phyloP scores from a whole-genome alignment of 306 rosid genomes.

The Senna siamea region DNA sequence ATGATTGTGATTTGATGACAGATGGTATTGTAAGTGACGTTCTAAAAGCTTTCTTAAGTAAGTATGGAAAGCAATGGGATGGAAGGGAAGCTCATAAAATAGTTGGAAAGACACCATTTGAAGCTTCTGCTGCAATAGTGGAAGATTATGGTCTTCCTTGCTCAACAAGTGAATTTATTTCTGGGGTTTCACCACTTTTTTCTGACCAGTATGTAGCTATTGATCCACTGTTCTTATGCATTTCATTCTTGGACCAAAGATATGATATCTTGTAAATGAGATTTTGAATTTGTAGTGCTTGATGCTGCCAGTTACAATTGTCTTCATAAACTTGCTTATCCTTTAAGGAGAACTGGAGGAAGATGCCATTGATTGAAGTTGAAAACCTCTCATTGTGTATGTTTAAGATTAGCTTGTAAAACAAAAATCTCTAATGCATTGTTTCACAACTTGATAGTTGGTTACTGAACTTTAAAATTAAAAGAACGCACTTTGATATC shows the following conservation, averaged over 20 bases:
- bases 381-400: neutral
- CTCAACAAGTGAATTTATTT: conserved; percentile 64
- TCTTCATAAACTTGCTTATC: neutral
- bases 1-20: conserved; percentile 43
- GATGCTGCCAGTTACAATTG: conserved; percentile 29
- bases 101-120: conserved; percentile 72
- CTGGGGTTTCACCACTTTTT: conserved; percentile 69
- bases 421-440: neutral
- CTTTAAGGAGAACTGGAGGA: neutral
- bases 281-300: conserved; percentile 14
- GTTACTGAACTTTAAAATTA: conserved; percentile 1
- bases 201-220: conserved; percentile 58
- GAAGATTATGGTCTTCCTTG: conserved; percentile 83
- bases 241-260: neutral
- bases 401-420: neutral
- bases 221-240: conserved; percentile 22
- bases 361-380: conserved; percentile 14
- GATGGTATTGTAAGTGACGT: conserved; percentile 74
- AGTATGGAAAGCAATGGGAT: conserved; percentile 90
- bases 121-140: conserved; percentile 67
- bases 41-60: conserved; percentile 55
- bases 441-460: neutral
- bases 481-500: conserved; percentile 19
- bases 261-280: conserved; percentile 14
- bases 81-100: conserved; percentile 76